phyloP scores from a whole-genome alignment of 768 basidiomycete genomes.

The Pisolithus microcarpus region DNA sequence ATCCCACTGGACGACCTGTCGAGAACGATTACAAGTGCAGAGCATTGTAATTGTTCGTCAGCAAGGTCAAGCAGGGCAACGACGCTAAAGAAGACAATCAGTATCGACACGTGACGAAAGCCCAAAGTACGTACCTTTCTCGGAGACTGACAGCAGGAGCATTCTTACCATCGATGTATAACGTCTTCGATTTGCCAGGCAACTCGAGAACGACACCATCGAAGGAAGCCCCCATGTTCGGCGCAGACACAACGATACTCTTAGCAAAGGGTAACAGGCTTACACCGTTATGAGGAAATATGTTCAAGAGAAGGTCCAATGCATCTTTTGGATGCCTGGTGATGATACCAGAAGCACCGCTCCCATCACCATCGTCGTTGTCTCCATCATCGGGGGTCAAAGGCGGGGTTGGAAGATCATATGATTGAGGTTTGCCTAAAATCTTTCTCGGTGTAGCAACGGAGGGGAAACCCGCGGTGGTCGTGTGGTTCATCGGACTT shows the following conservation, averaged over 20 bases:
- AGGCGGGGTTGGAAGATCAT: constrained; percentile 60
- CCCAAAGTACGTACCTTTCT: constrained; percentile 53
- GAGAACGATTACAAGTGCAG: constrained; percentile 71
- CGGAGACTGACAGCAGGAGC: constrained; percentile 72
- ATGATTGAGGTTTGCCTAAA: constrained; percentile 33
- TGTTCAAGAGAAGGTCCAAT: constrained; percentile 67
- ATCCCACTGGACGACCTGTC: constrained; percentile 67
- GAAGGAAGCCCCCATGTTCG: constrained; percentile 61
- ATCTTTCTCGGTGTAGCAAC: constrained; percentile 37
- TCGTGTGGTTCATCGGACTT: constrained; percentile 12
- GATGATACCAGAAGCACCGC: constrained; percentile 33
- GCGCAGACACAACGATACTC: constrained; percentile 65
- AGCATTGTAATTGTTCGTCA: constrained; percentile 74
- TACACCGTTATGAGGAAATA: constrained; percentile 71
- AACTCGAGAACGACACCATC: constrained; percentile 74
- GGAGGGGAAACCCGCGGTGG: constrained; percentile 19
- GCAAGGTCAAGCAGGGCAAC: constrained; percentile 84
- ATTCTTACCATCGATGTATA: constrained; percentile 82
- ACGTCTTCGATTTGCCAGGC: constrained; percentile 62
- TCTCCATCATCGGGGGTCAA: constrained; percentile 69
- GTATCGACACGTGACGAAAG: constrained; percentile 5
- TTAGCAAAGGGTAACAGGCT: constrained; percentile 64
- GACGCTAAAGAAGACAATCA: constrained; percentile 41
- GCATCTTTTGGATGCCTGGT: constrained; percentile 52
- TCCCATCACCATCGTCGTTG: constrained; percentile 46